phyloP scores from a whole-genome alignment of 495 filamentous ascomycete species.

The Neurospora sp. region DNA sequence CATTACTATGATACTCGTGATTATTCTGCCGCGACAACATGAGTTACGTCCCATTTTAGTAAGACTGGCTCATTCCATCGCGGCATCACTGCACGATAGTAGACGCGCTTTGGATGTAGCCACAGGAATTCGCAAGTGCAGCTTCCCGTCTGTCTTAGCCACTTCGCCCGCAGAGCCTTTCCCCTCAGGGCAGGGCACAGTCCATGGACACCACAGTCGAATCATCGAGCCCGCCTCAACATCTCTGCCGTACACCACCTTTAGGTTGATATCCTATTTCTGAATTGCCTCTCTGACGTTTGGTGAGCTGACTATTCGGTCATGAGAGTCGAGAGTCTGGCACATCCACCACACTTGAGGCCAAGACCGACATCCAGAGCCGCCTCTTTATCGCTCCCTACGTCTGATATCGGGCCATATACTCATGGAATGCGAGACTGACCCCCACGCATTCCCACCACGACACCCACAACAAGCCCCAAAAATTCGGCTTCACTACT shows the following conservation, averaged over 20 bases:
- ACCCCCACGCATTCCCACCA: neutral
- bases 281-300: neutral
- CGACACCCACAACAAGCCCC: neutral
- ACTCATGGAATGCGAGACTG: neutral
- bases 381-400: neutral
- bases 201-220: neutral
- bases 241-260: neutral
- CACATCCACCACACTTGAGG: neutral
- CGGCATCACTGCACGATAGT: neutral
- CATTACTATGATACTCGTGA: neutral
- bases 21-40: no score
- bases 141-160: neutral
- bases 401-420: neutral
- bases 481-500: neutral
- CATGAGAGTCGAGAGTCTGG: neutral
- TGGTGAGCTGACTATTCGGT: neutral
- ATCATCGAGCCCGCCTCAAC: neutral
- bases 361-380: neutral
- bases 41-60: no score
- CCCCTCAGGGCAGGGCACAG: neutral
- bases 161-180: neutral
- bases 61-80: neutral
- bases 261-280: neutral
- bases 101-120: neutral
- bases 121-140: neutral